A percentile compares a stretch with the other conserved stretches of the same genome.
Conservation (phyloP, 306 rosid species). For the Prunus salicina region DNA sequence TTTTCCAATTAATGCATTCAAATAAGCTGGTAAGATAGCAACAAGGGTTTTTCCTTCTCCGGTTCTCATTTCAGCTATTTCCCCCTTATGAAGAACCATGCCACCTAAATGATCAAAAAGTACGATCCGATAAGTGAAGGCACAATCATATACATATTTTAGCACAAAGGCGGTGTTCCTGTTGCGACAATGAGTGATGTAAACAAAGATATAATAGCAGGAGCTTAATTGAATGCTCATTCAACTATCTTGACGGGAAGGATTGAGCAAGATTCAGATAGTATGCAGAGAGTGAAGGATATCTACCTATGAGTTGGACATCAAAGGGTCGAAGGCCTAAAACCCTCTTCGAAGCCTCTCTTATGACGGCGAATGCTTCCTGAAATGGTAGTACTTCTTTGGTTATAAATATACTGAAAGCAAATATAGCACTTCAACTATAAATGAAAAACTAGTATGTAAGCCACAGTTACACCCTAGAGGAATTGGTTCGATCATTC, state of each 20-base stretch:
- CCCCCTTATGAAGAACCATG: conserved; percentile 96
- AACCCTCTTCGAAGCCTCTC: conserved; percentile 94
- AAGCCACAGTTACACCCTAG: neutral
- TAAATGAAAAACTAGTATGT: neutral
- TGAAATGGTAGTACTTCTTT: conserved; percentile 23
- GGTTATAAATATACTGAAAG: neutral
- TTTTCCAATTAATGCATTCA: conserved; percentile 86
- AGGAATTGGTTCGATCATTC: neutral
- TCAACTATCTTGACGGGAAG: neutral
- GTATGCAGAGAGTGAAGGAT: neutral
- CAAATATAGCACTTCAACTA: neutral
- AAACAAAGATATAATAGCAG: neutral
- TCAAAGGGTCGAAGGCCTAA: conserved; percentile 96
- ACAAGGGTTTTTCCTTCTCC: conserved; percentile 99
- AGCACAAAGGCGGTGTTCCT: neutral
- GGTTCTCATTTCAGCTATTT: conserved; percentile 97
- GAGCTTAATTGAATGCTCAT: neutral
- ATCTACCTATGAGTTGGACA: conserved; percentile 79
- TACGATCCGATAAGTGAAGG: conserved; percentile 9
- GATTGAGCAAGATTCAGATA: neutral
- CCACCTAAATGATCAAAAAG: conserved; percentile 60
- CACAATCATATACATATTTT: neutral
- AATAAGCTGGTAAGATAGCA: conserved; percentile 91
- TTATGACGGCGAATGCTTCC: conserved; percentile 95
- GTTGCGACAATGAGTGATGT: neutral